Evolutionary conservation across 2,329 filamentous ascomycete species (phyloP), one percentile per base, ranked within the genome.

Genomic region (Rutstroemia sp.): DNA sequence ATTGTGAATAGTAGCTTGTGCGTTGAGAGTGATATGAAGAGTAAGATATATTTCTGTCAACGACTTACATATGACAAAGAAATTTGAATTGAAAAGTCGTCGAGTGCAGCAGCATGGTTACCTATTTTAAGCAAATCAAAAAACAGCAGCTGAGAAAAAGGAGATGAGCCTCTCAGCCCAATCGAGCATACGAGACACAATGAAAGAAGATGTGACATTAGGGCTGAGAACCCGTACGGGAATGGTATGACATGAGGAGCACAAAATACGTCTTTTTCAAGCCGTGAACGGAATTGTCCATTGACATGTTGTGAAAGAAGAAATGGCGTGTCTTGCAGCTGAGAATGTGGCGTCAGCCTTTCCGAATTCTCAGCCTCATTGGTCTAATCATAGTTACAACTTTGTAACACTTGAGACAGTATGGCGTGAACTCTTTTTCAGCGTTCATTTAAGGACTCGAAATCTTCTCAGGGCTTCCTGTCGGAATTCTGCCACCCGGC

Each of bases 321-420:
- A 39, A 16, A 39, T 41, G 9, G n/a, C 2, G 10, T 48, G 51
- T 48, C 51, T 48, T 41, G n/a, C 12, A 47, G 34, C 45, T 47
- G 44, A 48, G 44, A 54, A 48, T 54, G 51, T 42, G 51, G 30
- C 44, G 30, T 48, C 25, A 38, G n/a, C 27, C 34, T 54, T 54
- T 44, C 19, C n/a, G 6, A 30, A n/a, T 30, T 44, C 6, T 21
- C 49, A n/a, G 44, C 5, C 10, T 46, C 3, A 30, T 37, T 39
- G 41, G 12, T 16, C n/a, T 25, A 23, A 23, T 2, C 8, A 49
- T 49, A 19, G 37, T 37, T 25, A 51, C 17, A 7, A 19, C 23
- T 34, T 27, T 30, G 46, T 46, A 19, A 21, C 17, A 23, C 23
- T 23, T 23, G 23, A 44, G 39, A 30, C 27, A 10, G 27, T 30